Conservation (phyloP, 2,329 filamentous ascomycete species). For the Pseudogymnoascus sp. region DNA sequence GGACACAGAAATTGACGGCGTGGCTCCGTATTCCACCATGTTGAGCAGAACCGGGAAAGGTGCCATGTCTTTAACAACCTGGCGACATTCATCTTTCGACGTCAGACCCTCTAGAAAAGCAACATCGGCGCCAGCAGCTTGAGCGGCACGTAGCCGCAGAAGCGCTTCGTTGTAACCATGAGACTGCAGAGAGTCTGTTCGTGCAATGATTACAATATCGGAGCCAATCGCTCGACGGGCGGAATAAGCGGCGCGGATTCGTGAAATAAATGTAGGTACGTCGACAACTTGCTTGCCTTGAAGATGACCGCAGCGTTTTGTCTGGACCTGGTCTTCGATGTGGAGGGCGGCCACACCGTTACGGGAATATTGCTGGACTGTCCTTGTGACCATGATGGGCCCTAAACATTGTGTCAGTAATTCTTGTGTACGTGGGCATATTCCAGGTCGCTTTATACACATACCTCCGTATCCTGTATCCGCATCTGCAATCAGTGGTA, state of each 20-base stretch:
- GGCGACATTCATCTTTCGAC: conserved; percentile 41
- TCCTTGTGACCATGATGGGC: conserved; percentile 46
- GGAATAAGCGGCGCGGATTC: conserved; percentile 48
- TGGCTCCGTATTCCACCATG: conserved; percentile 49
- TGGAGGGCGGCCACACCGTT: conserved; percentile 53
- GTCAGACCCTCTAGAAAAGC: conserved; percentile 53
- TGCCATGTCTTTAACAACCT: conserved; percentile 35
- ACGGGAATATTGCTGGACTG: conserved; percentile 43
- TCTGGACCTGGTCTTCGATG: conserved; percentile 57
- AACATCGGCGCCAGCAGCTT: conserved; percentile 50
- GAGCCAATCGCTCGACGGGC: conserved; percentile 42
- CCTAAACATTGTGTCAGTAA: too few relatives aligned
- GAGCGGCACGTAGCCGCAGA: conserved; percentile 41
- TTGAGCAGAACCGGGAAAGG: conserved; percentile 48
- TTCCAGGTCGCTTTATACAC: too few relatives aligned
- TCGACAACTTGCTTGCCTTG: conserved; percentile 52
- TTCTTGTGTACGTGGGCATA: too few relatives aligned
- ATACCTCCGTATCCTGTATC: conserved; percentile 46
- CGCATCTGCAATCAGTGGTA: conserved; percentile 42
- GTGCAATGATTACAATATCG: conserved; percentile 58
- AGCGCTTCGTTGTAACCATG: conserved; percentile 52
- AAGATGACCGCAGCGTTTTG: conserved; percentile 60
- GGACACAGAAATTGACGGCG: conserved; percentile 43
- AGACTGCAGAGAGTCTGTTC: conserved; percentile 53
- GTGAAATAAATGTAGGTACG: conserved; percentile 44